A percentile compares a stretch with the other conserved stretches of the same genome.
phyloP scores from a whole-genome alignment of 305 asterid species.

The Plantago coronopus region DNA sequence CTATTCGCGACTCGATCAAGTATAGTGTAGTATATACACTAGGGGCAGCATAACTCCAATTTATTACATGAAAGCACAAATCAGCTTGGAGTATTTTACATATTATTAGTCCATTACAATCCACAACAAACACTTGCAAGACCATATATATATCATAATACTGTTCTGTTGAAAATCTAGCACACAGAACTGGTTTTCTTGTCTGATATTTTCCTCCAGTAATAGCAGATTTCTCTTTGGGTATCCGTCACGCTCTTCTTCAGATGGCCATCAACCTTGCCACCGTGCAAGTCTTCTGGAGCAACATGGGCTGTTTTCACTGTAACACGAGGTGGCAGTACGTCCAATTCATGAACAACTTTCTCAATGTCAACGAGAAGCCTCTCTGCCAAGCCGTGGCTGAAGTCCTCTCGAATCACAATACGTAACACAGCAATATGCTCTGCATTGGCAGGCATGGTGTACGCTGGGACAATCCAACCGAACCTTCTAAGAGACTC shows the following conservation, averaged over 20 bases:
- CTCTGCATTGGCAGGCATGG: conserved; percentile 69
- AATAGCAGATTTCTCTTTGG: conserved; percentile 36
- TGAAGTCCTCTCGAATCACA: conserved; percentile 64
- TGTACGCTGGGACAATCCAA: conserved; percentile 77
- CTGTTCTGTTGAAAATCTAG: conserved; percentile 17
- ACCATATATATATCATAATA: neutral
- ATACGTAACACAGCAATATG: conserved; percentile 52
- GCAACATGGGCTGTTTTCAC: conserved; percentile 24
- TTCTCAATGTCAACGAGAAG: conserved; percentile 39
- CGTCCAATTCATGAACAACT: conserved; percentile 49
- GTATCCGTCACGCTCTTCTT: conserved; percentile 26
- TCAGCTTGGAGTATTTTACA: no score
- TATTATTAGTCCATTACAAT: no score
- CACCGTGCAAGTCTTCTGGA: conserved; percentile 21
- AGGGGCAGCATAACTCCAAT: no score
- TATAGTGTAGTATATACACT: no score
- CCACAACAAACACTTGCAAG: neutral
- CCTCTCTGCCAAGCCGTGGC: conserved; percentile 55
- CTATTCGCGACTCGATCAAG: no score
- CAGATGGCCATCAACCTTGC: conserved; percentile 15
- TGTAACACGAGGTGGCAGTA: conserved; percentile 33
- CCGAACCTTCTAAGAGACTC: conserved; percentile 65
- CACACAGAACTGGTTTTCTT: conserved; percentile 64
- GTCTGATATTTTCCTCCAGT: conserved; percentile 59
- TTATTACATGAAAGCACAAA: no score